Evolutionary conservation across 1,284 basidiomycete genomes (phyloP).

Genomic region (Sanghuangporus baumii): DNA sequence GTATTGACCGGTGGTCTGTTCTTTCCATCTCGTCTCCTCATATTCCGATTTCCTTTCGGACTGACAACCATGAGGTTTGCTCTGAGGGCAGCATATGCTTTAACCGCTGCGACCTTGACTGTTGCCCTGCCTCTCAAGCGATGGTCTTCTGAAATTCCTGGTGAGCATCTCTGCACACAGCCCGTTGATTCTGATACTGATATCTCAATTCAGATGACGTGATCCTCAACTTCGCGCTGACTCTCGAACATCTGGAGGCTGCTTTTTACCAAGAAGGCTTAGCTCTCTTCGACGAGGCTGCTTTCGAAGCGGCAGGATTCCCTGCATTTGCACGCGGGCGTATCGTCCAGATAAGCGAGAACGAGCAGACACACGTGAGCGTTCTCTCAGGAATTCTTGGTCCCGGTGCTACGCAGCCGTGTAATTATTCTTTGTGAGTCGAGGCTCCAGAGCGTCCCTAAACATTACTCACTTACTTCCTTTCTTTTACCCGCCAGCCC

Average conservation of each 20-base stretch:
- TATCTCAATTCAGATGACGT: conserved; percentile 23
- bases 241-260: conserved; percentile 52
- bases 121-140: conserved; percentile 4
- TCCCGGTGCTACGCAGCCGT: conserved; percentile 32
- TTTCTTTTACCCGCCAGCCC: conserved; percentile 33
- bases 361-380: conserved; percentile 48
- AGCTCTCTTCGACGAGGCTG: conserved; percentile 32
- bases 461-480: not conserved
- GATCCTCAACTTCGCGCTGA: conserved; percentile 49
- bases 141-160: not conserved
- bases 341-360: conserved; percentile 40
- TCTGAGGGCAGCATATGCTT: not conserved
- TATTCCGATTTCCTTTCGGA: not conserved
- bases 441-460: not conserved
- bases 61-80: not conserved
- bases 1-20: not conserved
- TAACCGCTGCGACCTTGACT: not conserved
- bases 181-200: not conserved
- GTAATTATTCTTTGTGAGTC: conserved; percentile 34
- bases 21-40: not conserved
- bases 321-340: conserved; percentile 37
- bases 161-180: not conserved
- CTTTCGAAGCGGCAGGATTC: conserved; percentile 41
- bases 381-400: conserved; percentile 39
- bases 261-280: conserved; percentile 36